A percentile compares a stretch with the other conserved stretches of the same genome.
phyloP scores from a whole-genome alignment of 441 rosid genomes.

The Theobroma grandiflorum region DNA sequence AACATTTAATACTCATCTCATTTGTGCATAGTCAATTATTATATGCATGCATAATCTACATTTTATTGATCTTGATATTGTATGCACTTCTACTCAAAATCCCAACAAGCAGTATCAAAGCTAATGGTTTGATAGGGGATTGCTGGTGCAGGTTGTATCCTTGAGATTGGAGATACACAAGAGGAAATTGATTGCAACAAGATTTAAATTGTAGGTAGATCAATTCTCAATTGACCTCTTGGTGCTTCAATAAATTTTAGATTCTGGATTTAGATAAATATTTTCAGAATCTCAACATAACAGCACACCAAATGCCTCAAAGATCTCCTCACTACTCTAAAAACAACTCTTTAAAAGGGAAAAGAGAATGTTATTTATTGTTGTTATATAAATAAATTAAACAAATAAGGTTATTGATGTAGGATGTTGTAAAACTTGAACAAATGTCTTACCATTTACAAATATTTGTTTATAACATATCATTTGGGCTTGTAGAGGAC shows the following conservation, averaged over 20 bases:
- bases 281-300: neutral
- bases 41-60: too few relatives aligned
- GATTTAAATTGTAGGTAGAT: neutral
- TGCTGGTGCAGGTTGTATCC: neutral
- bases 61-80: neutral
- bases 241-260: neutral
- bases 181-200: neutral
- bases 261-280: neutral
- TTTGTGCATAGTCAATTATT: too few relatives aligned
- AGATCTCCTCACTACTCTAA: neutral
- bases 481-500: neutral
- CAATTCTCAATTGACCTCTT: neutral
- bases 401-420: too few relatives aligned
- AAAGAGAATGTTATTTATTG: too few relatives aligned
- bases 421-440: neutral
- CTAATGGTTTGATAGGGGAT: neutral
- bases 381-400: too few relatives aligned
- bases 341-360: neutral
- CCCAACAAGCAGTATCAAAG: neutral
- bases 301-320: neutral
- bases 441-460: neutral
- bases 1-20: too few relatives aligned
- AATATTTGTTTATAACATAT: neutral
- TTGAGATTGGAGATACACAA: neutral
- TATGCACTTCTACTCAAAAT: neutral